Evolutionary conservation across 805 yeast genomes (phyloP).

Genomic region (Candida tallmaniae): DNA sequence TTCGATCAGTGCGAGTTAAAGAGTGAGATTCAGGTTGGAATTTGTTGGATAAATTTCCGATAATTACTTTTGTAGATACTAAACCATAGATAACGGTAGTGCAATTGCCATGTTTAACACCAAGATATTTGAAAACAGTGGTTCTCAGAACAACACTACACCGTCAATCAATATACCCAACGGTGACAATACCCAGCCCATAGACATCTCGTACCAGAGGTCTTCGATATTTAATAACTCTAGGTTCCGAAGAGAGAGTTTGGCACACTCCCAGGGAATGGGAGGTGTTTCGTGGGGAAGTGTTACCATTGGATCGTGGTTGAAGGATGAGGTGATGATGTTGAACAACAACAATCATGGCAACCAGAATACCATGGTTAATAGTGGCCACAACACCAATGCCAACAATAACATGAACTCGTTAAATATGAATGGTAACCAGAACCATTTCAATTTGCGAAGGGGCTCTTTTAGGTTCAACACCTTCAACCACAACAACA

Average conservation of each 20-base stretch:
- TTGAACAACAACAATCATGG: conserved; percentile 16
- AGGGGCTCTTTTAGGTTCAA: conserved; percentile 33
- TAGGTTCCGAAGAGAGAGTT: conserved; percentile 74
- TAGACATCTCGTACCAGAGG: conserved; percentile 40
- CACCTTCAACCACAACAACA: conserved; percentile 14
- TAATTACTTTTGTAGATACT: too few relatives aligned
- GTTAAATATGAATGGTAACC: not conserved
- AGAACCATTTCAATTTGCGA: conserved; percentile 10
- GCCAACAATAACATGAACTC: not conserved
- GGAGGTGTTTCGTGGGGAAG: conserved; percentile 99
- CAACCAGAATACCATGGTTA: not conserved
- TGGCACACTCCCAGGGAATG: conserved; percentile 96
- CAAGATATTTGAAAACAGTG: conserved; percentile 31
- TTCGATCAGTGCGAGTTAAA: too few relatives aligned
- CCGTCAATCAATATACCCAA: conserved; percentile 27
- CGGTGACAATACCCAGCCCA: conserved; percentile 32
- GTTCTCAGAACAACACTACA: conserved; percentile 4
- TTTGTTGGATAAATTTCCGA: too few relatives aligned
- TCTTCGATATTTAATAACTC: conserved; percentile 38
- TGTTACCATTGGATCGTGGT: conserved; percentile 91
- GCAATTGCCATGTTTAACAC: conserved; percentile 44
- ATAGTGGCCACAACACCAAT: conserved; percentile 1
- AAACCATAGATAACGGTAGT: too few relatives aligned
- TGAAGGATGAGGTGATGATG: conserved; percentile 86
- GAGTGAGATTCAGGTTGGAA: too few relatives aligned